These are phyloP conservation scores for Arabidopsis hybrid DNA, from an alignment of 441 rosid species.

Conservation along the genomic window DNA sequence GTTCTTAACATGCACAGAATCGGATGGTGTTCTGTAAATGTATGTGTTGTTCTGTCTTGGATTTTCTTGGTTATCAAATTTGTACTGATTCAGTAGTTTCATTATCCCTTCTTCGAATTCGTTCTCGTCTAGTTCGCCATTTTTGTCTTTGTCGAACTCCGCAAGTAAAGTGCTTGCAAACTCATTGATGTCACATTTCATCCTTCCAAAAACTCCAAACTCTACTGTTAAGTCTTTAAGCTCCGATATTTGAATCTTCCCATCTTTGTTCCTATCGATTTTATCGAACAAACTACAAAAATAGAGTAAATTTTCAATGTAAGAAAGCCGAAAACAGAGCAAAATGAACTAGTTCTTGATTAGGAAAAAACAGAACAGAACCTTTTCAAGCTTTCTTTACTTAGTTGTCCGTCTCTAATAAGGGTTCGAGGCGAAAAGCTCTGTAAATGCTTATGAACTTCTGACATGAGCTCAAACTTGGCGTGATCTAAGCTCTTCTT, in stretches of 20 bases:
- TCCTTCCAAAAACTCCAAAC: slow-evolving; percentile 44
- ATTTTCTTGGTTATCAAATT: slow-evolving; percentile 39
- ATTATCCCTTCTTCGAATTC: slow-evolving; percentile 48
- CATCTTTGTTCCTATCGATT: slow-evolving; percentile 43
- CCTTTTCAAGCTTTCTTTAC: slow-evolving; percentile 47
- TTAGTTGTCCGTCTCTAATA: slow-evolving; percentile 42
- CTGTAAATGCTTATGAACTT: slow-evolving; percentile 44
- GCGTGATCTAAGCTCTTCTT: slow-evolving; percentile 44
- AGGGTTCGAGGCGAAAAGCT: slow-evolving; percentile 39
- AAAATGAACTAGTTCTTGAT: not conserved
- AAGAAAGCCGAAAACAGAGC: slow-evolving; percentile 4
- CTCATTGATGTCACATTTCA: slow-evolving; percentile 49
- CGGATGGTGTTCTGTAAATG: slow-evolving; percentile 43
- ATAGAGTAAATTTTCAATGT: not conserved
- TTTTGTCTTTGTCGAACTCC: slow-evolving; percentile 45
- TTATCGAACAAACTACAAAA: slow-evolving; percentile 38
- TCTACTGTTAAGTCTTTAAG: slow-evolving; percentile 45
- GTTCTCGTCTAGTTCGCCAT: slow-evolving; percentile 42
- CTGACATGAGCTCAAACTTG: slow-evolving; percentile 45
- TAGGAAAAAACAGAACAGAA: slow-evolving; percentile 5
- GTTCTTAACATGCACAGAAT: slow-evolving; percentile 34
- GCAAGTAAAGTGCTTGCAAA: slow-evolving; percentile 44
- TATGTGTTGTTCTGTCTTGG: slow-evolving; percentile 35
- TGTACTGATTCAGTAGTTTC: slow-evolving; percentile 43
- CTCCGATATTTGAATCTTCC: slow-evolving; percentile 45